Base-by-base conservation (phyloP, 441 rosid species). In the Euphorbia celastroides region DNA sequence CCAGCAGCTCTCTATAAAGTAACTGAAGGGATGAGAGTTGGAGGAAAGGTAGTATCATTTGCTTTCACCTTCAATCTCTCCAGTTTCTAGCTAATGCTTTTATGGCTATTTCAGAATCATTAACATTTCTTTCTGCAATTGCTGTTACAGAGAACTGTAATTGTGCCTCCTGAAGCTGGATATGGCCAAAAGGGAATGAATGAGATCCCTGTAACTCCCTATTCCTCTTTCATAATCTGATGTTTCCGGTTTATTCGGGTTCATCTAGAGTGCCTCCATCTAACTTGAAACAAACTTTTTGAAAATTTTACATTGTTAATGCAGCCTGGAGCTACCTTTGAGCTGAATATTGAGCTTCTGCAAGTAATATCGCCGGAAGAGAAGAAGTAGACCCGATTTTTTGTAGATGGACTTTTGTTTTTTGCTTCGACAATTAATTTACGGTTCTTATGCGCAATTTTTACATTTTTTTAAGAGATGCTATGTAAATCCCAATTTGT, bases 31-130 rank as follows among this genome's bases (percentile, higher is more conserved):
- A 93, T 91, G 99, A 88, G 77, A 84, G 86, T 88, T 0, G 99
- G 97, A 57, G 97, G 97, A 70, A 88, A 91, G 97, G 97, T 93
- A 64, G 71, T 16, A n/a, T n/a, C n/a, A n/a, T n/a, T n/a, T n/a
- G n/a, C 7, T 27, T 25, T 23, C 7, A 9, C 14, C 27, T 51
- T 46, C 16, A 56, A 10, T 67, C 22, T 61, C 52, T 42, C 22
- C 32, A n/a, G 38, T 22, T n/a, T 30, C 26, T 25, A 2, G 30
- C n/a, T n/a, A n/a, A n/a, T n/a, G n/a, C n/a, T n/a, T n/a, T 10
- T 1, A 12, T 13, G 0, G 28, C n/a, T n/a, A n/a, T n/a, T n/a
- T n/a, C n/a, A n/a, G n/a, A n/a, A n/a, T n/a, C n/a, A n/a, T n/a
- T n/a, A n/a, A n/a, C n/a, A n/a, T n/a, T n/a, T n/a, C n/a, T n/a